Conservation (phyloP, 371 early-diverging fungal genomes). For the Mucor irregularis region DNA sequence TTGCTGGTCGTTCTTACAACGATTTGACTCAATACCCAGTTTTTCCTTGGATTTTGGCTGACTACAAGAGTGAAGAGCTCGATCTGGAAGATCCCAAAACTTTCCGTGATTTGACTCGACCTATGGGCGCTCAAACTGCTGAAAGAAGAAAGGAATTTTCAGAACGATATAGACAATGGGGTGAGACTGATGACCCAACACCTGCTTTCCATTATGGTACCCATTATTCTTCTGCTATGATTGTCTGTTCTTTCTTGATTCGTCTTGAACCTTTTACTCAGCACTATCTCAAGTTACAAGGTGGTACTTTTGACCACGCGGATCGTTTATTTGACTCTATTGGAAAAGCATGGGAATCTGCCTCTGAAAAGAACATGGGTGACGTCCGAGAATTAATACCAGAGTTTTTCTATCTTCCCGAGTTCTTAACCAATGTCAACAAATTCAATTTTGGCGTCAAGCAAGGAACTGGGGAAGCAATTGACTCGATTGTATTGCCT, state of each 20-base stretch:
- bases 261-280: constrained; percentile 87
- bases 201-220: constrained; percentile 89
- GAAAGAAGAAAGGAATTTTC: constrained; percentile 62
- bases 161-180: constrained; percentile 63
- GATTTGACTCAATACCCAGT: constrained; percentile 74
- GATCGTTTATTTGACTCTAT: constrained; percentile 70
- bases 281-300: constrained; percentile 76
- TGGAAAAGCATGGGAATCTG: constrained; percentile 69
- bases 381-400: constrained; percentile 91
- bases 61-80: constrained; percentile 67
- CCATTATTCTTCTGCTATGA: constrained; percentile 88
- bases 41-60: constrained; percentile 76
- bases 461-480: constrained; percentile 74
- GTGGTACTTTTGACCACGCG: constrained; percentile 89
- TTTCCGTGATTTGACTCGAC: constrained; percentile 83
- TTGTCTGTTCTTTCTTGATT: constrained; percentile 81
- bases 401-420: constrained; percentile 88
- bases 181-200: constrained; percentile 72
- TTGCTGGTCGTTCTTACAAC: constrained; percentile 76
- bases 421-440: constrained; percentile 82
- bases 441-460: constrained; percentile 79
- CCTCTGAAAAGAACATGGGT: constrained; percentile 72
- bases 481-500: constrained; percentile 78
- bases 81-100: constrained; percentile 70
- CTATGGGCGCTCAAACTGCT: constrained; percentile 82